phyloP scores from a whole-genome alignment of 441 rosid genomes.

The Pelargonium citronellum region DNA sequence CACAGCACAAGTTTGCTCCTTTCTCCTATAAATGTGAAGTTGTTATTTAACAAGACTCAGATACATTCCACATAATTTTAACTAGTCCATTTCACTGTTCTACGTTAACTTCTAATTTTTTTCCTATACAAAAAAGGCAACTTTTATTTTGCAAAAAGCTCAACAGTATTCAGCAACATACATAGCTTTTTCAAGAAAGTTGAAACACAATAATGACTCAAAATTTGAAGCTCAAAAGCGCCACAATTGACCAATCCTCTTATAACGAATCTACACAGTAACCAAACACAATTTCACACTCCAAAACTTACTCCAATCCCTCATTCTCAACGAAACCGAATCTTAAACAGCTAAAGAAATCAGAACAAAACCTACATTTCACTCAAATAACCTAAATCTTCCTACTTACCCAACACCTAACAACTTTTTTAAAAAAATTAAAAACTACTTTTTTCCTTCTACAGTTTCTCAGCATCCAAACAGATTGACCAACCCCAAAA shows the following conservation, averaged over 20 bases:
- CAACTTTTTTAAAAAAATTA: background rate
- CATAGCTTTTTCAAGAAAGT: background rate
- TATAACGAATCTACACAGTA: background rate
- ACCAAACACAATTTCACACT: background rate
- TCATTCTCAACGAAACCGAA: background rate
- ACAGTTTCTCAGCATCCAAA: background rate
- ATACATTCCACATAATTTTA: background rate
- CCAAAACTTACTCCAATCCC: background rate
- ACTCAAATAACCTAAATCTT: background rate
- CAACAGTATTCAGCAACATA: background rate
- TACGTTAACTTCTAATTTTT: too few relatives aligned
- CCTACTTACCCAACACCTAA: background rate
- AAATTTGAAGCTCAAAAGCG: background rate
- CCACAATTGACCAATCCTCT: background rate
- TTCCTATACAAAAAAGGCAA: background rate
- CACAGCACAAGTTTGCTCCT: too few relatives aligned
- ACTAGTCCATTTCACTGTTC: background rate
- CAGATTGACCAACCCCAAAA: background rate
- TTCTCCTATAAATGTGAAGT: too few relatives aligned
- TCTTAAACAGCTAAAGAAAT: background rate
- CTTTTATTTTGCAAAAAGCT: background rate
- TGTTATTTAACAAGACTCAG: too few relatives aligned
- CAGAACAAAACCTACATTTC: slow-evolving; percentile 1
- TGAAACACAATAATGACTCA: background rate
- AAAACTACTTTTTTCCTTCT: background rate